Evolutionary conservation across 805 yeast genomes (phyloP).

Genomic region (Kurtzmaniella fragi): DNA sequence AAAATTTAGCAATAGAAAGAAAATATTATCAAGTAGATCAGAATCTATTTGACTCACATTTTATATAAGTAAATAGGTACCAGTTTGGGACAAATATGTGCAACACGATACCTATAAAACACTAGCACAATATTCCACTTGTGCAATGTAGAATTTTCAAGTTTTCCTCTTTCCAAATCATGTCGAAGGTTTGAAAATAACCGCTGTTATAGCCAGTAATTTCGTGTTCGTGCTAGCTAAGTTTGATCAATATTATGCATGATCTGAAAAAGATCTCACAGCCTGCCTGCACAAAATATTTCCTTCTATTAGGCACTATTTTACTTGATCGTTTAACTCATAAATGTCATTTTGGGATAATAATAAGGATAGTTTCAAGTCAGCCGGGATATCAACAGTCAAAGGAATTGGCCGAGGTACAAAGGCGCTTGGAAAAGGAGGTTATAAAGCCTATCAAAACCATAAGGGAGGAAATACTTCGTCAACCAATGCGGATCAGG

Average conservation of each 20-base stretch:
- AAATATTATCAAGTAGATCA: too few relatives aligned
- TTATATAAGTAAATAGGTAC: too few relatives aligned
- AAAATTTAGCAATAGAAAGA: neutral
- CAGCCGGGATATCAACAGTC: slow-evolving; percentile 44
- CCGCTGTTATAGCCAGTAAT: too few relatives aligned
- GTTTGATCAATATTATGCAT: too few relatives aligned
- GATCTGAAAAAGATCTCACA: neutral
- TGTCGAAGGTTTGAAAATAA: too few relatives aligned
- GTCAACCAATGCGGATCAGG: slow-evolving; percentile 1
- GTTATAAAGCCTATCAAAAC: slow-evolving; percentile 45
- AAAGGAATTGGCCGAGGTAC: slow-evolving; percentile 51
- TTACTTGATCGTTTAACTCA: neutral
- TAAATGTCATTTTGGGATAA: slow-evolving; percentile 24
- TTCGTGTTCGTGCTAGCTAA: neutral
- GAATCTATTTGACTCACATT: too few relatives aligned
- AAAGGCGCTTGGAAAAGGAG: slow-evolving; percentile 46
- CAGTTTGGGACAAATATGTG: too few relatives aligned
- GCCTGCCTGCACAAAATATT: neutral
- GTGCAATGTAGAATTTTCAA: too few relatives aligned
- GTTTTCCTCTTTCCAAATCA: too few relatives aligned
- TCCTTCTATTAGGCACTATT: neutral
- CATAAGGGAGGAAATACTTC: slow-evolving; percentile 15
- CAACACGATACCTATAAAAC: too few relatives aligned
- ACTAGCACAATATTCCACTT: too few relatives aligned
- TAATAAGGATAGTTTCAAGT: slow-evolving; percentile 47